phyloP scores from a whole-genome alignment of 306 rosid species.

The Betula pendula region DNA sequence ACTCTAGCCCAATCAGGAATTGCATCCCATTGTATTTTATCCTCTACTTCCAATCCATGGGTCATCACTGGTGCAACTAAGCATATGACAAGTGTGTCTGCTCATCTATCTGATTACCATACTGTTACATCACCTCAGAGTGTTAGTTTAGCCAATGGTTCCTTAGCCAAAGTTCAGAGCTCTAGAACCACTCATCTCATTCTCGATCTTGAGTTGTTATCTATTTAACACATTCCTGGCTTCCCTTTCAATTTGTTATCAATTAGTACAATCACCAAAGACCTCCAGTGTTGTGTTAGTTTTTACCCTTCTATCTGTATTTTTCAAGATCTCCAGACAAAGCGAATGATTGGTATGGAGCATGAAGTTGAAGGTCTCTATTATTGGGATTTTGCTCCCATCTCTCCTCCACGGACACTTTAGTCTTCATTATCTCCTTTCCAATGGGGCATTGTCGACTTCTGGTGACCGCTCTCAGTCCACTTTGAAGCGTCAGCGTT shows the following conservation, averaged over 20 bases:
- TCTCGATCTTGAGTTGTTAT: background rate
- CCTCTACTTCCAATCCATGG: background rate
- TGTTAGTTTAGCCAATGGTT: slow-evolving; percentile 5
- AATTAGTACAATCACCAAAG: too few relatives aligned
- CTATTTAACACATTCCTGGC: too few relatives aligned
- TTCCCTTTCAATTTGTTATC: too few relatives aligned
- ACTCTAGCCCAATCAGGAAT: background rate
- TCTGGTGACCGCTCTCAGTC: background rate
- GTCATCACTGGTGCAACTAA: background rate
- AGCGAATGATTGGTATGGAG: background rate
- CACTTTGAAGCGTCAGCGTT: background rate
- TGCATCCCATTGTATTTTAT: background rate
- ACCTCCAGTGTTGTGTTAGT: too few relatives aligned
- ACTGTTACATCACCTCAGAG: background rate
- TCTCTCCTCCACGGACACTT: too few relatives aligned
- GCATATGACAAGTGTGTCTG: background rate
- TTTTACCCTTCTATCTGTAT: background rate
- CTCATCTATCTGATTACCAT: background rate
- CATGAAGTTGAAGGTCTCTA: background rate
- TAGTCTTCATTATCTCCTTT: background rate
- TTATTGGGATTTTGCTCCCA: background rate
- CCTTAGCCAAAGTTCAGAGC: background rate
- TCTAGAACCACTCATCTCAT: background rate
- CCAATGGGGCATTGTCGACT: background rate
- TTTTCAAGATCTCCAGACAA: background rate